Conservation (phyloP, 176 grass and related monocot genomes). For the Musa schizocarpa region DNA sequence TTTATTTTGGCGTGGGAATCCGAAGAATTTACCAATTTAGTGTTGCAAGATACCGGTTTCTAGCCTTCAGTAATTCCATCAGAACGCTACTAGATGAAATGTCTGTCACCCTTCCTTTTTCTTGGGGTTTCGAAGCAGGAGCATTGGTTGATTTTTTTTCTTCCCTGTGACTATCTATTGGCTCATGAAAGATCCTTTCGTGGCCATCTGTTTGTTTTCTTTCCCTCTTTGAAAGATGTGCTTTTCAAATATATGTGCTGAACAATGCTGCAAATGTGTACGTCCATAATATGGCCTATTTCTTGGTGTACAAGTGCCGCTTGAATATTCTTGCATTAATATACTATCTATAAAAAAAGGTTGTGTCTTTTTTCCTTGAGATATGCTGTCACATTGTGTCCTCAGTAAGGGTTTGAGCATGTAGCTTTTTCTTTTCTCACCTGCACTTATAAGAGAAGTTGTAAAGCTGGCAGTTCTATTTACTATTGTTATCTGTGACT, state of each 20-base stretch:
- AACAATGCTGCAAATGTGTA: too few relatives aligned
- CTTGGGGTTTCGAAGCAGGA: too few relatives aligned
- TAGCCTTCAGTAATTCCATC: too few relatives aligned
- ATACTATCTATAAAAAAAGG: background rate
- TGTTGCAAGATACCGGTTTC: too few relatives aligned
- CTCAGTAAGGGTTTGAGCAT: background rate
- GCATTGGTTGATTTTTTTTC: background rate
- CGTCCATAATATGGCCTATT: too few relatives aligned
- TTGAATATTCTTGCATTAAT: background rate
- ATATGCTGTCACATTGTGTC: background rate
- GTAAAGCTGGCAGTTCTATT: too few relatives aligned
- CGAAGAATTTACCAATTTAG: too few relatives aligned
- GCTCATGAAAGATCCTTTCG: background rate
- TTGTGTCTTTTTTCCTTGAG: background rate
- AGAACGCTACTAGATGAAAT: too few relatives aligned
- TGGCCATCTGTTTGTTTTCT: background rate
- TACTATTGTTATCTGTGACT: background rate
- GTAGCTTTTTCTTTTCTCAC: background rate
- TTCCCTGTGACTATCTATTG: background rate
- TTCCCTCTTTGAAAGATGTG: background rate
- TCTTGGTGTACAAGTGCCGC: background rate
- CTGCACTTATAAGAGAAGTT: too few relatives aligned
- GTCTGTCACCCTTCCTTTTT: too few relatives aligned
- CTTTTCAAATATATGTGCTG: too few relatives aligned
- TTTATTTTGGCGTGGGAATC: too few relatives aligned